Percentiles rank a stretch among this genome's conserved stretches.
Conservation (phyloP, 2,329 filamentous ascomycete species). For the Mollisiaceae sp. region DNA sequence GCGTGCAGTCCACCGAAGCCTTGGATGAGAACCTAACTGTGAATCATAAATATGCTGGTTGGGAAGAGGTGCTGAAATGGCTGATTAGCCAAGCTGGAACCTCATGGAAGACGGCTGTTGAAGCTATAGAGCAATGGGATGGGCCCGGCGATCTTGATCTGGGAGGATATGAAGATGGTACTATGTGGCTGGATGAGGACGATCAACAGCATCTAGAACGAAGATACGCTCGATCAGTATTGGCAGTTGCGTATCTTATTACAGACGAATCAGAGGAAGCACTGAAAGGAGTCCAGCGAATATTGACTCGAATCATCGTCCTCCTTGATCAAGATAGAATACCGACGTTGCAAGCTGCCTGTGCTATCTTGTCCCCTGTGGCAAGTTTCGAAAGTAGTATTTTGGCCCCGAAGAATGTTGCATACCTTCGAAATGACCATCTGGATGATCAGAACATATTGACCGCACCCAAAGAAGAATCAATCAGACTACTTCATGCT, state of each 20-base stretch:
- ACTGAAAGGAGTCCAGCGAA: slow-evolving; percentile 63
- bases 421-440: slow-evolving; percentile 56
- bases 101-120: slow-evolving; percentile 66
- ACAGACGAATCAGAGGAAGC: slow-evolving; percentile 62
- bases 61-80: slow-evolving; percentile 74
- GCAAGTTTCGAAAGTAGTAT: slow-evolving; percentile 41
- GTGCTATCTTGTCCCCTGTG: slow-evolving; percentile 52
- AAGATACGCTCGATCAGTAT: slow-evolving; percentile 69
- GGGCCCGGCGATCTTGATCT: slow-evolving; percentile 74
- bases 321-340: slow-evolving; percentile 66
- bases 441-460: slow-evolving; percentile 65
- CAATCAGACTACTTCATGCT: slow-evolving; percentile 65
- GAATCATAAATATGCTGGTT: slow-evolving; percentile 59
- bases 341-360: slow-evolving; percentile 55
- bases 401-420: slow-evolving; percentile 49
- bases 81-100: slow-evolving; percentile 62
- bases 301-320: slow-evolving; percentile 62
- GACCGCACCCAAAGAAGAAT: slow-evolving; percentile 62
- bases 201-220: slow-evolving; percentile 63
- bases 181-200: slow-evolving; percentile 63
- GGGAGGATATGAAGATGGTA: slow-evolving; percentile 59
- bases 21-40: slow-evolving; percentile 35
- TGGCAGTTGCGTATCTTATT: slow-evolving; percentile 72
- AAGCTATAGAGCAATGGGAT: slow-evolving; percentile 72
- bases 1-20: slow-evolving; percentile 26